phyloP scores from a whole-genome alignment of 106 monocot species.

The Alisma plantagoaquatica region DNA sequence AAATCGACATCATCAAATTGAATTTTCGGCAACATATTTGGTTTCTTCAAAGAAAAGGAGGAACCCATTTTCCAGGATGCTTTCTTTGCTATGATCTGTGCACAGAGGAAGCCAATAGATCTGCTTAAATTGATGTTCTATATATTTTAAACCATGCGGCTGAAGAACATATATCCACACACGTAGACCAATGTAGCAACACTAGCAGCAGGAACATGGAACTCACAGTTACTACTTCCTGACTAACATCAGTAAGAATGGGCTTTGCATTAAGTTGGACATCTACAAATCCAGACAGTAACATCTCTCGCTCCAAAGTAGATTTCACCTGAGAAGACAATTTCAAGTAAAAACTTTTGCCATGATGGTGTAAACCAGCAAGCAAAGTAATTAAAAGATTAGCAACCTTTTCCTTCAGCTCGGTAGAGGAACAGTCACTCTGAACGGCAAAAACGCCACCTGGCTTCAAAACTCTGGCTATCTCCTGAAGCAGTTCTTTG shows the following conservation, averaged over 20 bases:
- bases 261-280: conserved; percentile 30
- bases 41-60: conserved; percentile 60
- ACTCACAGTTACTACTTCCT: conserved; percentile 39
- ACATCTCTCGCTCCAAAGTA: conserved; percentile 34
- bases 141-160: background rate
- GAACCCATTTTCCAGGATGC: conserved; percentile 70
- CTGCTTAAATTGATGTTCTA: background rate
- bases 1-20: conserved; percentile 72
- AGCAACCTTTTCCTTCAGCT: conserved; percentile 30
- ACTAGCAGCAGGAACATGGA: background rate
- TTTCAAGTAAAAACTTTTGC: background rate
- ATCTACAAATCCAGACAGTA: conserved; percentile 63
- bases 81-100: conserved; percentile 64
- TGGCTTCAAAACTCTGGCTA: conserved; percentile 58
- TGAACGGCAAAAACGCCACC: conserved; percentile 47
- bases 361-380: background rate
- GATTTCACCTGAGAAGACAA: conserved; percentile 20
- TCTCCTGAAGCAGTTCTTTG: conserved; percentile 47
- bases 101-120: background rate
- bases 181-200: background rate
- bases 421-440: conserved; percentile 2
- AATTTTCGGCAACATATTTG: conserved; percentile 49
- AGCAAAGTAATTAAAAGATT: background rate
- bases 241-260: conserved; percentile 10
- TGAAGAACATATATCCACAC: background rate